phyloP scores from a whole-genome alignment of 139 green algal species.

The Tetraselmis striata region DNA sequence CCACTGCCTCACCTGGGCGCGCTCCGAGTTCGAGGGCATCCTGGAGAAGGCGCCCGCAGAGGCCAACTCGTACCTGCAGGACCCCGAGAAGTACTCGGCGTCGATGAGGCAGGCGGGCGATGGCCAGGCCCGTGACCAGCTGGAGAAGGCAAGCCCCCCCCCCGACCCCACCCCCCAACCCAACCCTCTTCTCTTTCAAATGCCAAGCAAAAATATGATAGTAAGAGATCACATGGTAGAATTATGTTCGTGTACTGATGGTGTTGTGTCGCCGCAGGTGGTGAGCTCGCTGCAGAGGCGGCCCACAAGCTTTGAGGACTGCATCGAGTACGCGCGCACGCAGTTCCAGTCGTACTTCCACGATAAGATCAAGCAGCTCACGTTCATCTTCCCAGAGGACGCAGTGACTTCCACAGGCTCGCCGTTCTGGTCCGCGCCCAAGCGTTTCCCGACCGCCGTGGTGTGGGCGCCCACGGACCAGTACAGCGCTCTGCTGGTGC shows the following conservation, averaged over 20 bases:
- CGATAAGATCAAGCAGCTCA: slow-evolving; percentile 87
- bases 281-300: neutral
- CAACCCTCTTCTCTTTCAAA: too few species aligned
- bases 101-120: slow-evolving; percentile 44
- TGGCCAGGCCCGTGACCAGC: slow-evolving; percentile 67
- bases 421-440: slow-evolving; percentile 95
- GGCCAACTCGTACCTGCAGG: slow-evolving; percentile 81
- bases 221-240: too few species aligned
- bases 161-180: too few species aligned
- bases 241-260: too few species aligned
- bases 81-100: slow-evolving; percentile 67
- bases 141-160: too few species aligned
- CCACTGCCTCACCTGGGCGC: slow-evolving; percentile 15
- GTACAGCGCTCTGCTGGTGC: slow-evolving; percentile 57
- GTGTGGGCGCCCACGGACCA: slow-evolving; percentile 69
- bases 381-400: slow-evolving; percentile 94
- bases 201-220: too few species aligned
- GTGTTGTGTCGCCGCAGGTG: too few species aligned
- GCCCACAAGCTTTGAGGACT: slow-evolving; percentile 73
- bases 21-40: slow-evolving; percentile 90
- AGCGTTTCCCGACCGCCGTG: slow-evolving; percentile 88
- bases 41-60: slow-evolving; percentile 86
- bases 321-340: slow-evolving; percentile 73
- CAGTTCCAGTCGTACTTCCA: slow-evolving; percentile 80
- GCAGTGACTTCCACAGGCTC: slow-evolving; percentile 78